phyloP scores from a whole-genome alignment of 2,329 filamentous ascomycete species.

The Penicillium sp. region DNA sequence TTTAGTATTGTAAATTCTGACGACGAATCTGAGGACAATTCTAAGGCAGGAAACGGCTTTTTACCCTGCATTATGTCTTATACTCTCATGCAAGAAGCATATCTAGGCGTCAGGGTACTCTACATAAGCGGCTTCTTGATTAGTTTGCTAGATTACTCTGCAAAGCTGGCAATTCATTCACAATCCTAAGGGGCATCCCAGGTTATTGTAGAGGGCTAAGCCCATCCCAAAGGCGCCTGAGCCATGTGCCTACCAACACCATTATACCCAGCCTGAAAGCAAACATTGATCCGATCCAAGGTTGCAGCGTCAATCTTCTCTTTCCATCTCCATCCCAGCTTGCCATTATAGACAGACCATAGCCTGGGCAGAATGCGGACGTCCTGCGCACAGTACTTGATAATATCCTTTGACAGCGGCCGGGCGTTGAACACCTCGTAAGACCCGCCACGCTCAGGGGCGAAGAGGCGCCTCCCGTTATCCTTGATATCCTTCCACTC shows the following conservation, averaged over 20 bases:
- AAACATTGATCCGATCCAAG: not conserved
- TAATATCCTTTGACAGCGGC: conserved; percentile 6
- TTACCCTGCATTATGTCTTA: no score
- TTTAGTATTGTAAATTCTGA: no score
- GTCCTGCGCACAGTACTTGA: conserved; percentile 11
- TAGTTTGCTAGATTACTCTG: no score
- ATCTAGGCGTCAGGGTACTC: no score
- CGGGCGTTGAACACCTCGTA: conserved; percentile 17
- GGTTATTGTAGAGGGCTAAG: not conserved
- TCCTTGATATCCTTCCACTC: conserved; percentile 23
- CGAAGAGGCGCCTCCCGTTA: not conserved
- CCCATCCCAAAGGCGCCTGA: not conserved
- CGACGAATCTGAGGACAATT: no score
- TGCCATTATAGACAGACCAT: conserved; percentile 10
- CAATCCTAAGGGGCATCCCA: not conserved
- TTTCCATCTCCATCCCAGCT: not conserved
- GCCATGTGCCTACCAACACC: conserved; percentile 6
- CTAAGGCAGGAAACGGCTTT: no score
- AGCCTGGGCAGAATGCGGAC: conserved; percentile 8
- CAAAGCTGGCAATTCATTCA: not conserved
- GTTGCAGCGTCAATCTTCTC: conserved; percentile 7
- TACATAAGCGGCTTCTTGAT: no score
- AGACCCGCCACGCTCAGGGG: conserved; percentile 3
- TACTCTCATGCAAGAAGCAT: no score
- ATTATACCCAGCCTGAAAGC: conserved; percentile 6